phyloP scores from a whole-genome alignment of 441 rosid genomes.

The Jatropha podagrica region DNA sequence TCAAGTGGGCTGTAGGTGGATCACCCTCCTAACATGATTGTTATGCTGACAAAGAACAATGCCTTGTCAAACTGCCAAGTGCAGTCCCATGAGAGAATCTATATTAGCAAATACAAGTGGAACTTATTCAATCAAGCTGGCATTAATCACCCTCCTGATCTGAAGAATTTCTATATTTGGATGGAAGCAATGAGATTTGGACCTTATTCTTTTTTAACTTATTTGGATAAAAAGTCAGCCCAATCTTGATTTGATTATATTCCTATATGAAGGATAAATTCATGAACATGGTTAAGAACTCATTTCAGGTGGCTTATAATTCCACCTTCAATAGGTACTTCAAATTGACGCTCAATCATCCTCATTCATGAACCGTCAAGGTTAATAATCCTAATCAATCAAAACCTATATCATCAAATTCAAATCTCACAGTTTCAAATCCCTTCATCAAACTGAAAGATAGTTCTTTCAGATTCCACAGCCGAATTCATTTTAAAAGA shows the following conservation, averaged over 20 bases:
- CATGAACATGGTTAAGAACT: neutral
- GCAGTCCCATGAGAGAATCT: slow-evolving; percentile 3
- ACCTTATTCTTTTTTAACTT: neutral
- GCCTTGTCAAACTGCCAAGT: slow-evolving; percentile 3
- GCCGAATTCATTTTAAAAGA: neutral
- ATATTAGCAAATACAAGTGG: neutral
- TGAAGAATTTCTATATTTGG: slow-evolving; percentile 1
- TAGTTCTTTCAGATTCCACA: neutral
- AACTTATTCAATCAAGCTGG: neutral
- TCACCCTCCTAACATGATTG: neutral
- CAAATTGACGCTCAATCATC: neutral
- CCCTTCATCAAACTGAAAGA: neutral
- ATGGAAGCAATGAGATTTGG: neutral
- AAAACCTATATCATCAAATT: neutral
- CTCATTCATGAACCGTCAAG: neutral
- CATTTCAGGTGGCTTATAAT: neutral
- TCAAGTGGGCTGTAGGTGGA: neutral
- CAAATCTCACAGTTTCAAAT: slow-evolving; percentile 3
- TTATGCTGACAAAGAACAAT: neutral
- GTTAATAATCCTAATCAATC: neutral
- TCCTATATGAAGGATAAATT: neutral
- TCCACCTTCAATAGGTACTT: neutral
- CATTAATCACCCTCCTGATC: neutral
- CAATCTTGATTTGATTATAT: neutral
- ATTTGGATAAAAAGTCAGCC: neutral